Percentiles rank a stretch among this genome's conserved stretches.
phyloP scores from a whole-genome alignment of 2,329 filamentous ascomycete genomes.

The Byssochlamys sp. region DNA sequence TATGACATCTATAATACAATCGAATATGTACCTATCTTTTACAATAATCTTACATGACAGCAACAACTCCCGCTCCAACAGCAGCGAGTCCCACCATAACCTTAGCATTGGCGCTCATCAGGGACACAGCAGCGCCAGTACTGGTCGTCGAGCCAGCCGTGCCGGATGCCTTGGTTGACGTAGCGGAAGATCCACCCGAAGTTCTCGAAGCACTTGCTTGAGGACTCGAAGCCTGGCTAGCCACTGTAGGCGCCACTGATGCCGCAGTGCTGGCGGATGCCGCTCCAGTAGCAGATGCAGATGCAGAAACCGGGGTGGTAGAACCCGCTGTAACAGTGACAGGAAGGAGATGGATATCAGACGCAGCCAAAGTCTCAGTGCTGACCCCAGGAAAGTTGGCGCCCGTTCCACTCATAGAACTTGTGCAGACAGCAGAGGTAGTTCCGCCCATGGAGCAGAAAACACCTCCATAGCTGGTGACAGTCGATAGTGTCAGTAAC shows the following conservation, averaged over 20 bases:
- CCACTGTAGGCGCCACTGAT: background rate
- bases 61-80: background rate
- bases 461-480: background rate
- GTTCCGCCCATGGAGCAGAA: background rate
- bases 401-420: background rate
- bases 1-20: no score
- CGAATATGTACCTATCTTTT: no score
- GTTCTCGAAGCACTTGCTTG: background rate
- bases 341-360: slow-evolving; percentile 6
- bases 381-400: background rate
- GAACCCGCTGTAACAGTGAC: slow-evolving; percentile 15
- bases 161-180: background rate
- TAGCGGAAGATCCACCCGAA: background rate
- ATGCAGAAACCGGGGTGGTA: slow-evolving; percentile 2
- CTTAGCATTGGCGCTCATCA: background rate
- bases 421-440: background rate
- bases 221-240: background rate
- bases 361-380: background rate
- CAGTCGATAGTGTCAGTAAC: background rate
- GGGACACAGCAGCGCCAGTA: background rate
- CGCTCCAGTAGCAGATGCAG: slow-evolving; percentile 1
- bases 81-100: background rate
- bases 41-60: background rate
- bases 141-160: background rate
- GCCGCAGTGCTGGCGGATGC: background rate